These are phyloP conservation scores for Lichtheimia ramosa DNA, from an alignment of 371 early-diverging fungal species.

Conservation along the genomic window DNA sequence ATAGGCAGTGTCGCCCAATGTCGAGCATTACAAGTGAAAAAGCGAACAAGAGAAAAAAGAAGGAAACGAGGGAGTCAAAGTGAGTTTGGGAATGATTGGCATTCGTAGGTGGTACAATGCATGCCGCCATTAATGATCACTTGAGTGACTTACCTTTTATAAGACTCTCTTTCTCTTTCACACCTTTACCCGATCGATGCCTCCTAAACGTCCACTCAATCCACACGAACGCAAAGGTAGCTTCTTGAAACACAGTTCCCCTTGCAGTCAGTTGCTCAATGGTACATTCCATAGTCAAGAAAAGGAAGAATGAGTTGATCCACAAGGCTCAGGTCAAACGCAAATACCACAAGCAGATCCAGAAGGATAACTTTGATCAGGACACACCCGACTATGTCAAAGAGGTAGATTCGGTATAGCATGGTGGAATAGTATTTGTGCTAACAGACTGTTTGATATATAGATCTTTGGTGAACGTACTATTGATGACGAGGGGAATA, in stretches of 20 bases:
- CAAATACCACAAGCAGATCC: constrained; percentile 52
- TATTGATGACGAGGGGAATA: constrained; percentile 60
- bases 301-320: constrained; percentile 56
- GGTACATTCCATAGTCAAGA: constrained; percentile 36
- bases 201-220: constrained; percentile 10
- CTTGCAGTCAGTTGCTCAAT: neutral
- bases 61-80: neutral
- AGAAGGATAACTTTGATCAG: constrained; percentile 28
- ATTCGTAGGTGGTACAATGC: too few relatives aligned
- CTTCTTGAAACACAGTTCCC: neutral
- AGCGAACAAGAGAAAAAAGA: neutral
- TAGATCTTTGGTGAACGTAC: constrained; percentile 65
- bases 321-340: constrained; percentile 65
- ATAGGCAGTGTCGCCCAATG: neutral
- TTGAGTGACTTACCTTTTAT: too few relatives aligned
- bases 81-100: neutral
- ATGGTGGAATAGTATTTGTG: too few relatives aligned
- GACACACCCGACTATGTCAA: constrained; percentile 53
- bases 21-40: neutral
- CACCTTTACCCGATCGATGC: neutral
- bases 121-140: too few relatives aligned
- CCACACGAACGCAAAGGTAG: constrained; percentile 10
- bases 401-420: constrained; percentile 27
- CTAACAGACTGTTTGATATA: too few relatives aligned
- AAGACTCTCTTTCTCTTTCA: neutral